Evolutionary conservation across 345 rosid genomes (phyloP).

Genomic region (Eucalyptus shirleyi): DNA sequence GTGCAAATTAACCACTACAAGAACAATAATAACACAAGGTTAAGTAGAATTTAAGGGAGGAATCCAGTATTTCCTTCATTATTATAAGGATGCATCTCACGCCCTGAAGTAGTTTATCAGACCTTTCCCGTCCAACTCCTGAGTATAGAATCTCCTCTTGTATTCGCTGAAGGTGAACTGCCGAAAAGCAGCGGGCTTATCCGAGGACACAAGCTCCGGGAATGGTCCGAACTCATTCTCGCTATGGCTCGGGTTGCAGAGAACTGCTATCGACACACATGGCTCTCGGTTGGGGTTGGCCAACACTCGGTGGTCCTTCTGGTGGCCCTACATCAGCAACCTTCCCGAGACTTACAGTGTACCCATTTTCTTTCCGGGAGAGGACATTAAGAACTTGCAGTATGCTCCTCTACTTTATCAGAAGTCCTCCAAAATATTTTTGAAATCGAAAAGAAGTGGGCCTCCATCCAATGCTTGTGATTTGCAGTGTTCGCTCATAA

Average conservation of each 20-base stretch:
- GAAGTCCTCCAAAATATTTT: too few relatives aligned
- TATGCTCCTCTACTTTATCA: too few relatives aligned
- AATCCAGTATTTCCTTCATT: background rate
- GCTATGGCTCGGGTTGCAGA: slow-evolving; percentile 10
- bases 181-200: slow-evolving; percentile 18
- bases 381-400: too few relatives aligned
- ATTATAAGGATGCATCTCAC: background rate
- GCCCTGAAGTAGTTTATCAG: slow-evolving; percentile 18
- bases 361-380: too few relatives aligned
- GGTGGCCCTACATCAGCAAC: too few relatives aligned
- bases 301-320: slow-evolving; percentile 21
- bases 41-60: background rate
- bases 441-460: too few relatives aligned
- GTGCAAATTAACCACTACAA: background rate
- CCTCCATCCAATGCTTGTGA: too few relatives aligned
- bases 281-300: slow-evolving; percentile 20
- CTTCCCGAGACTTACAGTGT: background rate
- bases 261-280: slow-evolving; percentile 19
- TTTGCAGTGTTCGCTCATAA: too few relatives aligned
- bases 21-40: background rate
- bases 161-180: slow-evolving; percentile 12
- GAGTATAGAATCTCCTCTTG: slow-evolving; percentile 1
- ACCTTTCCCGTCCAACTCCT: background rate
- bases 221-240: slow-evolving; percentile 20
- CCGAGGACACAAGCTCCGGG: slow-evolving; percentile 11